Conservation (phyloP, 208 protist genomes). For the Trypanosoma lewisi region DNA sequence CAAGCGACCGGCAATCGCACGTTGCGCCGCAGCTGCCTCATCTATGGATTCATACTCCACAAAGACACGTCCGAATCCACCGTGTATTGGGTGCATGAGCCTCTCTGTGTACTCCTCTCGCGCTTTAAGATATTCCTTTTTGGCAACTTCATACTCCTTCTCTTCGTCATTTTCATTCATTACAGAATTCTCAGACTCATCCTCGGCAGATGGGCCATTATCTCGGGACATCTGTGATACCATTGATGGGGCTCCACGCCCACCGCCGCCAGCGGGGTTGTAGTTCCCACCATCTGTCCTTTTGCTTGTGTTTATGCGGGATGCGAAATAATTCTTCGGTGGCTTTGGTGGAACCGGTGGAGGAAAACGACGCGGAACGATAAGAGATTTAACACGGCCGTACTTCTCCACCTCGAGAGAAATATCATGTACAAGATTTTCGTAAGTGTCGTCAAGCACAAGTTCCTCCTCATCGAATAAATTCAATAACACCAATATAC, state of each 20-base stretch:
- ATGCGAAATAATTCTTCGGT: slow-evolving; percentile 30
- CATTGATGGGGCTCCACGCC: neutral
- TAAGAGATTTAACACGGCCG: slow-evolving; percentile 73
- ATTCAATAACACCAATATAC: slow-evolving; percentile 81
- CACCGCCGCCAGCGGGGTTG: neutral
- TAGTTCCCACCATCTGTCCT: neutral
- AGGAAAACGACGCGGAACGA: slow-evolving; percentile 74
- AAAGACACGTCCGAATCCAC: slow-evolving; percentile 82
- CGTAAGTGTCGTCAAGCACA: slow-evolving; percentile 65
- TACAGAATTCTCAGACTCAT: neutral
- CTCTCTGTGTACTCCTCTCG: slow-evolving; percentile 55
- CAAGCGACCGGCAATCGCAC: slow-evolving; percentile 73
- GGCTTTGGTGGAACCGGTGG: slow-evolving; percentile 53
- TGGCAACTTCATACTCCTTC: slow-evolving; percentile 38
- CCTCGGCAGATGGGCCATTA: neutral
- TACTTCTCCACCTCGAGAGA: slow-evolving; percentile 81
- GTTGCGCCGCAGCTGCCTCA: slow-evolving; percentile 79
- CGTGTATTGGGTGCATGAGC: slow-evolving; percentile 81
- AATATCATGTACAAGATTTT: slow-evolving; percentile 65
- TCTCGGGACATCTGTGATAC: neutral
- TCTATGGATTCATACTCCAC: slow-evolving; percentile 86
- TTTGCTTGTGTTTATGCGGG: slow-evolving; percentile 15
- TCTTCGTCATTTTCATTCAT: slow-evolving; percentile 26
- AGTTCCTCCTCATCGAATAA: slow-evolving; percentile 88
- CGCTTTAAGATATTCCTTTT: slow-evolving; percentile 44